These are phyloP conservation scores for Melampsora americana DNA, from an alignment of 1,284 basidiomycete species.

Conservation along the genomic window DNA sequence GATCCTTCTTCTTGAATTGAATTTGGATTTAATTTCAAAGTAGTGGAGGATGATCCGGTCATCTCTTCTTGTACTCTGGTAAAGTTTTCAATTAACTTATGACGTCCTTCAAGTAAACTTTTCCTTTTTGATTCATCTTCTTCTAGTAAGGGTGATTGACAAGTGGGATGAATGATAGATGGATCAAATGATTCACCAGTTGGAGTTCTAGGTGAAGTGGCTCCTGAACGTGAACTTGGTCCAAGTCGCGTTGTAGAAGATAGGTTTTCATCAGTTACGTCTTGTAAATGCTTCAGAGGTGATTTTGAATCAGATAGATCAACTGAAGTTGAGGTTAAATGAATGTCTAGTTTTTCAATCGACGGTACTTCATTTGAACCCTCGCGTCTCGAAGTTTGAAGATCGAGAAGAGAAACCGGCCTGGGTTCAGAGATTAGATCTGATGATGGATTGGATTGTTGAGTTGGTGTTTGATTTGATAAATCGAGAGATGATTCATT, in stretches of 20 bases:
- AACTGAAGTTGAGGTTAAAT: not conserved
- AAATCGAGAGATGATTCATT: not conserved
- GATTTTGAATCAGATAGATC: not conserved
- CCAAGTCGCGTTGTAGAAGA: not conserved
- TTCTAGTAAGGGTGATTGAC: not conserved
- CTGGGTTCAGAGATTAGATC: not conserved
- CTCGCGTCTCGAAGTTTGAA: not conserved
- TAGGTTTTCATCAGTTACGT: not conserved
- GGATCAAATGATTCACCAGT: not conserved
- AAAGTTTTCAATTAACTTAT: not conserved
- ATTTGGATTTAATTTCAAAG: not conserved
- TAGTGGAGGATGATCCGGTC: not conserved
- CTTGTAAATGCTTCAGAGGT: not conserved
- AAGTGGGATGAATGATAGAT: not conserved
- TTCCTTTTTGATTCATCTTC: not conserved
- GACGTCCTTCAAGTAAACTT: slow-evolving; percentile 2
- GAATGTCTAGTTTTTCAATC: not conserved
- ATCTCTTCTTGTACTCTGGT: slow-evolving; percentile 7
- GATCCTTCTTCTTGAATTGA: not conserved
- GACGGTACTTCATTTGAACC: not conserved
- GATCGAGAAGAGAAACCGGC: not conserved
- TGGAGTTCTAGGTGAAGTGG: not conserved
- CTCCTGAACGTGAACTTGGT: not conserved
- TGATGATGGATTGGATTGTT: no score
- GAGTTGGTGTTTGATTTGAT: not conserved